phyloP scores from a whole-genome alignment of 192 early-diverging fungal species.

The Chytriomyces confervae region DNA sequence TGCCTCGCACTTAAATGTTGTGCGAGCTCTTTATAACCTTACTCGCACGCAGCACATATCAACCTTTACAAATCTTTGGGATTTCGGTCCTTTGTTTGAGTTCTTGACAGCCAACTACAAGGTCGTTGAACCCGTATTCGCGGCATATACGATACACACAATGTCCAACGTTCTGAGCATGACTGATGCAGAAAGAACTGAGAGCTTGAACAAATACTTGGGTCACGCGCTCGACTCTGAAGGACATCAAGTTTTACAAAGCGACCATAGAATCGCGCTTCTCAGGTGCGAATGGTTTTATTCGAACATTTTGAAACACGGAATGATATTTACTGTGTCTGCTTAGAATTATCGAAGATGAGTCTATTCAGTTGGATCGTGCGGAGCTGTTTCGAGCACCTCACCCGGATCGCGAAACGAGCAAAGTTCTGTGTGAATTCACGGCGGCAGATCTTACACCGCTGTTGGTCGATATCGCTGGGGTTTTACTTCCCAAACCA shows the following conservation, averaged over 20 bases:
- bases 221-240: not conserved
- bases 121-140: conserved; percentile 13
- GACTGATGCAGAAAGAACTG: conserved; percentile 44
- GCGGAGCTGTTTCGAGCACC: conserved; percentile 26
- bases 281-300: conserved; percentile 7
- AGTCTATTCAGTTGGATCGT: not conserved
- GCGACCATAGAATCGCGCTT: conserved; percentile 6
- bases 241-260: not conserved
- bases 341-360: conserved; percentile 29
- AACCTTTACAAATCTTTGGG: conserved; percentile 19
- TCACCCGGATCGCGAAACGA: conserved; percentile 12
- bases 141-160: conserved; percentile 42
- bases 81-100: conserved; percentile 40
- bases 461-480: conserved; percentile 32
- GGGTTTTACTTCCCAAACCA: conserved; percentile 22
- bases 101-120: not conserved
- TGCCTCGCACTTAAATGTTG: not conserved
- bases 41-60: not conserved
- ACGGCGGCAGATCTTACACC: conserved; percentile 17
- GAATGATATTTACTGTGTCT: conserved; percentile 29
- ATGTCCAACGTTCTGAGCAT: conserved; percentile 48
- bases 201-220: conserved; percentile 29
- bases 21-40: conserved; percentile 2
- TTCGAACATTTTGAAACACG: conserved; percentile 17
- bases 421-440: not conserved